Evolutionary conservation across 352 stramenopile species (phyloP), one percentile per base, ranked within the genome.

Genomic region (Globisporangium takayamanum): DNA sequence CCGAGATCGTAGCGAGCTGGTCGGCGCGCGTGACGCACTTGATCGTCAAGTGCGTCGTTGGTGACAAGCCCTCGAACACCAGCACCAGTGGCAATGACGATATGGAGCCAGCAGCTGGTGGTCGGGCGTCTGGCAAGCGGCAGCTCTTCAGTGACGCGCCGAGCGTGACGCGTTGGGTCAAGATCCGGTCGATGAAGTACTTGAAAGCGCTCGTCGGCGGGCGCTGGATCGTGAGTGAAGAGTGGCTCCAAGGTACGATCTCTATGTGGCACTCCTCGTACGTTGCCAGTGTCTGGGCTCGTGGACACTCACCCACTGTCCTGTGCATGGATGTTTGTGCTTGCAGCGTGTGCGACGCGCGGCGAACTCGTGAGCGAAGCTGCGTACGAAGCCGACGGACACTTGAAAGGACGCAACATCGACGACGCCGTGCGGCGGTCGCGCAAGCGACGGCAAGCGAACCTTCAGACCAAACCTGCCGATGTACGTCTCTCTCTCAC

Each of bases 181-280:
- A 89, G 63, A 89, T 89, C 47, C 76, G 85, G 16, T 93, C 85
- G 28, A 70, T 95, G 44, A 95, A 95, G 59, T 95, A 93, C 36
- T 70, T 95, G 25, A 93, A 93, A 55, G 85, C 79, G 51, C 72
- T 95, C 8, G 73, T 84, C 36, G 78, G 68, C 15, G 85, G 85
- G 10, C 78, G 83, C 28, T 95, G 85, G 85, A 88, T 95, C 64
- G 81, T 95, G 36, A 92, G 80, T 50, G 76, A 91, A 37, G 72
- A 86, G 18, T 95, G 85, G 85, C 68, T 95, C 25, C 64, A 79
- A 76, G 80, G 80, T 87, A 46, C 14, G 46, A 12, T 15, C 2
- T 44, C 14, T 39, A 15, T 20, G 4, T 12, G 6, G 0, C 16
- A 0, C 0, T 28, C 10, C 16, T 15, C 26, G 59, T 44, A 22